These are phyloP conservation scores for Colletotrichum limetticola DNA, from an alignment of 2,329 filamentous ascomycete species.

Conservation along the genomic window DNA sequence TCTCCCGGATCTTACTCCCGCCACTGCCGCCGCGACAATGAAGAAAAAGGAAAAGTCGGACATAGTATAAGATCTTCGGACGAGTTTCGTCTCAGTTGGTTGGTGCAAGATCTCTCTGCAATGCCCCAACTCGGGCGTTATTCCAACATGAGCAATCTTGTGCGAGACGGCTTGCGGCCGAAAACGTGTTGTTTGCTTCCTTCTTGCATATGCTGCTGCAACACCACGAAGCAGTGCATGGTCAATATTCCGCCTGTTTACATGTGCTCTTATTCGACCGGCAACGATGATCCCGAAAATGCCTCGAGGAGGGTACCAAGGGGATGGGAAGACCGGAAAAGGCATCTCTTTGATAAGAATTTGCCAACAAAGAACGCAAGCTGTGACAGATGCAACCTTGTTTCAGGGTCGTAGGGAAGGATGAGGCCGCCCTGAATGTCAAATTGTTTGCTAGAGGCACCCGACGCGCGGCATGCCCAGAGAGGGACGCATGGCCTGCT, in stretches of 20 bases:
- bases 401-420: not conserved
- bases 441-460: not conserved
- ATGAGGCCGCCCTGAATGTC: not conserved
- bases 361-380: not conserved
- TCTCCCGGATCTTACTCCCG: not conserved
- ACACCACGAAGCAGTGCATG: not conserved
- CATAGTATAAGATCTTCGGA: not conserved
- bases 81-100: not conserved
- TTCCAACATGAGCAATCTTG: not conserved
- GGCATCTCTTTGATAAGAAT: too few species aligned
- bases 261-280: not conserved
- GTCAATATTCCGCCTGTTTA: not conserved
- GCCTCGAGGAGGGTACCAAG: not conserved
- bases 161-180: not conserved
- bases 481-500: too few species aligned
- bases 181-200: slow-evolving; percentile 20
- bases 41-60: not conserved
- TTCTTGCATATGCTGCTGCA: not conserved
- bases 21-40: not conserved
- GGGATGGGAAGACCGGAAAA: not conserved
- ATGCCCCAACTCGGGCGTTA: not conserved
- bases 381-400: not conserved
- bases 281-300: not conserved
- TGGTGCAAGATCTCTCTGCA: not conserved
- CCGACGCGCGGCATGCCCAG: not conserved